These are phyloP conservation scores for Hypomyces rosellus DNA, from an alignment of 2,329 filamentous ascomycete genomes.

Conservation along the genomic window DNA sequence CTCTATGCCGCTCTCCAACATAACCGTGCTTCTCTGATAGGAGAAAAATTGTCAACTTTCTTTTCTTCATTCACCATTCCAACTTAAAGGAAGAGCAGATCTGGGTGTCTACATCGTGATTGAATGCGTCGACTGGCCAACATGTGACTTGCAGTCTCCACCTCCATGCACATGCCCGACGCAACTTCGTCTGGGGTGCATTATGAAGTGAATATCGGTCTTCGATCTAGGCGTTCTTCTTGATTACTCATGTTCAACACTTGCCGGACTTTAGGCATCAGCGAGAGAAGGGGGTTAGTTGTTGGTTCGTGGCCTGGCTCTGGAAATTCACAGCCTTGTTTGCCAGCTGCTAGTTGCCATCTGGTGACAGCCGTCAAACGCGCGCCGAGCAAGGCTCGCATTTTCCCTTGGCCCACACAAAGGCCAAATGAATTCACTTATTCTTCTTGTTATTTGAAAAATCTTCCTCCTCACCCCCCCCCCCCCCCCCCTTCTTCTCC, in stretches of 20 bases:
- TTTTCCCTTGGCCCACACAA: background rate
- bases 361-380: background rate
- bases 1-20: too few relatives aligned
- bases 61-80: background rate
- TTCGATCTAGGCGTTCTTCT: background rate
- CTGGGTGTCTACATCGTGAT: too few relatives aligned
- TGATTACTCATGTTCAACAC: background rate
- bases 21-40: too few relatives aligned
- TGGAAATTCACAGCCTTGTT: background rate
- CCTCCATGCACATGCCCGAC: background rate
- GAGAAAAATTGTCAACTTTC: background rate
- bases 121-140: background rate
- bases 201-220: background rate
- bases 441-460: background rate
- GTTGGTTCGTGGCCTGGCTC: background rate
- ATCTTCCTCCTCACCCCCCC: too few relatives aligned
- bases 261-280: background rate
- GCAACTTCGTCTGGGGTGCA: background rate
- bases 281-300: background rate
- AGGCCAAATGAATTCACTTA: background rate
- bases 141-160: background rate
- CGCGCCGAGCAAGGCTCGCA: background rate
- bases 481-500: background rate
- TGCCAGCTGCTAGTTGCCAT: constrained; percentile 1
- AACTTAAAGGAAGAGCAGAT: too few relatives aligned